Percentiles rank a stretch among this genome's conserved stretches.
Conservation (phyloP, 257 asterid genomes). For the Primulina eburnea region DNA sequence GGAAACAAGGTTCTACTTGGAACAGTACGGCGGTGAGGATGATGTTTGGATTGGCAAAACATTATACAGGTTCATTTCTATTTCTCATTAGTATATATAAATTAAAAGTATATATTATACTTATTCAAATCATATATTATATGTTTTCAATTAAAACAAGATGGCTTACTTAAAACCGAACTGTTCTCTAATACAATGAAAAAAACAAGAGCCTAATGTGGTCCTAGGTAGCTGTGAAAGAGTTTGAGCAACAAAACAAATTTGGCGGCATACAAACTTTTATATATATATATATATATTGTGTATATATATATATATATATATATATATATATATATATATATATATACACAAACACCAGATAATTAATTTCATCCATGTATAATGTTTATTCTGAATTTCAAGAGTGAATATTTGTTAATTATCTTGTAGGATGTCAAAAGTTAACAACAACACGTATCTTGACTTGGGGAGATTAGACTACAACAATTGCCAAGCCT, state of each 20-base stretch:
- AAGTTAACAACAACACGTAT: conserved; percentile 61
- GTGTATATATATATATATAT: too few species aligned
- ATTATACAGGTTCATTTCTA: conserved; percentile 55
- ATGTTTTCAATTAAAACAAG: neutral
- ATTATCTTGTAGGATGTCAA: conserved; percentile 58
- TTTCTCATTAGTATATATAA: neutral
- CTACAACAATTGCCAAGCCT: conserved; percentile 63
- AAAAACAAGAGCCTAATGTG: neutral
- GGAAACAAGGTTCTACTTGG: conserved; percentile 67
- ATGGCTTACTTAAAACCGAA: too few species aligned
- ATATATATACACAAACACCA: too few species aligned
- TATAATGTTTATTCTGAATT: too few species aligned
- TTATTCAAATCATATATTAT: neutral
- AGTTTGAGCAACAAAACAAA: conserved; percentile 9
- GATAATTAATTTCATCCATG: too few species aligned
- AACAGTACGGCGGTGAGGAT: conserved; percentile 81
- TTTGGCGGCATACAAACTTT: conserved; percentile 5
- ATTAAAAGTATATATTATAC: too few species aligned
- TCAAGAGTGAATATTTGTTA: neutral
- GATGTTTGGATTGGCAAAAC: conserved; percentile 98
- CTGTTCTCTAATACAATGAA: too few species aligned
- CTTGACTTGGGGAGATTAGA: conserved; percentile 74
- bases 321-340: too few species aligned
- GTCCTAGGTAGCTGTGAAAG: conserved; percentile 8
- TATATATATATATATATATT: too few species aligned